Conservation (phyloP, 1,284 basidiomycete genomes). For the Pterula multifida region DNA sequence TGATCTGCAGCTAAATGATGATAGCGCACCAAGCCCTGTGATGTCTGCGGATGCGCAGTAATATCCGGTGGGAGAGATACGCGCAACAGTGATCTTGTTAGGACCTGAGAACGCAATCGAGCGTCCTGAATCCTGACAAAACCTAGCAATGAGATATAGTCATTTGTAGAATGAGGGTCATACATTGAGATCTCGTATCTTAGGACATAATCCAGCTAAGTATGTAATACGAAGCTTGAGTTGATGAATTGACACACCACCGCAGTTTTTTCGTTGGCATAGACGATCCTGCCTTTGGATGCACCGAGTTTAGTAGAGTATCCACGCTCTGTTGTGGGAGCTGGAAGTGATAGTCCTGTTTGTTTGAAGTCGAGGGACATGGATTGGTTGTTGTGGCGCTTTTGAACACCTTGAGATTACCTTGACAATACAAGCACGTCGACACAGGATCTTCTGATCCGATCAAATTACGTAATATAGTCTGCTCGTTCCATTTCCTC, state of each 20-base stretch:
- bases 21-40: slow-evolving; percentile 56
- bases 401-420: no score
- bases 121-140: slow-evolving; percentile 41
- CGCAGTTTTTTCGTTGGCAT: slow-evolving; percentile 78
- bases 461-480: no score
- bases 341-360: slow-evolving; percentile 54
- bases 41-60: slow-evolving; percentile 89
- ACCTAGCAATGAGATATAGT: not conserved
- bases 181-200: not conserved
- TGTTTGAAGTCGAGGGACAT: slow-evolving; percentile 49
- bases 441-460: no score
- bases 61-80: slow-evolving; percentile 89
- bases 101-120: slow-evolving; percentile 69
- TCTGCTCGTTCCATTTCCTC: no score
- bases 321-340: slow-evolving; percentile 66
- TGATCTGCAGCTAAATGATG: not conserved
- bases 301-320: slow-evolving; percentile 75
- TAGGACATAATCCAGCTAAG: no score
- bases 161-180: not conserved
- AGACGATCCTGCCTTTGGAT: slow-evolving; percentile 77
- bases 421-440: no score
- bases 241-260: slow-evolving; percentile 55
- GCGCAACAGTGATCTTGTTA: slow-evolving; percentile 80
- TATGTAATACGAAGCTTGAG: no score
- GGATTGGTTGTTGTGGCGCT: no score